A percentile compares a stretch with the other conserved stretches of the same genome.
phyloP scores from a whole-genome alignment of 169 alveolate genomes.

The Perkinsus olseni region DNA sequence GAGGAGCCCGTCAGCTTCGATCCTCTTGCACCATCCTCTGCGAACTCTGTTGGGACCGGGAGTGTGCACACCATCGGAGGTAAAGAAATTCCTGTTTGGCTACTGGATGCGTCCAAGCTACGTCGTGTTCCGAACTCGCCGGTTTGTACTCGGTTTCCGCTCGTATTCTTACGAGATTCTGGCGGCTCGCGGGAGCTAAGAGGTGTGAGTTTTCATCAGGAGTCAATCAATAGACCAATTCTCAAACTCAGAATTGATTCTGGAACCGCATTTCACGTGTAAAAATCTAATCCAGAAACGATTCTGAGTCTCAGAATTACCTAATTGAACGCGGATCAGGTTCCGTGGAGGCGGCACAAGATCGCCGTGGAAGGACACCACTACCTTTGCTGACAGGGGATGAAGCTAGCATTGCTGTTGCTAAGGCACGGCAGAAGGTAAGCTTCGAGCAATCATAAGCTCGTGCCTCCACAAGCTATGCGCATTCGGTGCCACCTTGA shows the following conservation, averaged over 20 bases:
- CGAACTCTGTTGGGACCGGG: neutral
- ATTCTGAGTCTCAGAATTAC: too few relatives aligned
- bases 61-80: neutral
- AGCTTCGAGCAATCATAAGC: neutral
- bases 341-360: neutral
- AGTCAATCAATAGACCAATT: too few relatives aligned
- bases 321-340: neutral
- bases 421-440: neutral
- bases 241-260: too few relatives aligned
- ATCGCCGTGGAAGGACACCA: neutral
- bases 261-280: too few relatives aligned
- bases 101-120: too few relatives aligned
- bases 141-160: too few relatives aligned
- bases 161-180: too few relatives aligned
- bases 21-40: neutral
- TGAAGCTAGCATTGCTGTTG: neutral
- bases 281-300: too few relatives aligned
- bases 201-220: too few relatives aligned
- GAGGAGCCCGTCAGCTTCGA: neutral
- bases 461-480: neutral
- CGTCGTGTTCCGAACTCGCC: too few relatives aligned
- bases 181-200: too few relatives aligned
- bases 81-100: neutral
- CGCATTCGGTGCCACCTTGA: neutral
- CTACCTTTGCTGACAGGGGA: neutral